Percentiles rank a stretch among this genome's conserved stretches.
Evolutionary conservation across 140 eudicot genomes (phyloP).

Genomic region (Erigeron philadelphicus): DNA sequence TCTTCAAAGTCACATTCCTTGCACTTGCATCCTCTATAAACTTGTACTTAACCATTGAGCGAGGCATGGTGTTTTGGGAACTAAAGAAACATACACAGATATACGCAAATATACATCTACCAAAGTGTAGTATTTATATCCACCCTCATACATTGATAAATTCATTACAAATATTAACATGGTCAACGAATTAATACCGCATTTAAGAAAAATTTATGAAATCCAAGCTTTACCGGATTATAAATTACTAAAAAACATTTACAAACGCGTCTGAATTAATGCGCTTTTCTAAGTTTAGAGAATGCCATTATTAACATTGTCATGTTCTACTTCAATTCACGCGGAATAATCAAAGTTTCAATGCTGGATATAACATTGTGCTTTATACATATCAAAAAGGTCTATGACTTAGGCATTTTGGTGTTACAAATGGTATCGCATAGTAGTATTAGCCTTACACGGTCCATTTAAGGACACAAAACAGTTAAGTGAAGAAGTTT

Average conservation of each 20-base stretch:
- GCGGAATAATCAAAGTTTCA: neutral
- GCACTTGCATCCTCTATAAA: conserved; percentile 27
- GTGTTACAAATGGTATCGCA: neutral
- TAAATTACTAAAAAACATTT: neutral
- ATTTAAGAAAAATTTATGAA: conserved; percentile 23
- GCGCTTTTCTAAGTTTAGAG: neutral
- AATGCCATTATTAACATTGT: neutral
- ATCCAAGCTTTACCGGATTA: conserved; percentile 9
- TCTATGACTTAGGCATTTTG: neutral
- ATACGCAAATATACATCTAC: conserved; percentile 5
- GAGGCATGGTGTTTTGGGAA: conserved; percentile 34
- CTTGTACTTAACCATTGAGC: conserved; percentile 36
- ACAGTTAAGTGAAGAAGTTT: neutral
- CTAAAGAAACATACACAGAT: neutral
- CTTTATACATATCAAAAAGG: conserved; percentile 2
- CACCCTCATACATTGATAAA: neutral
- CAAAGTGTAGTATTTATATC: neutral
- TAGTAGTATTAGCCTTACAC: too few species aligned
- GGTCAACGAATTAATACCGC: conserved; percentile 22
- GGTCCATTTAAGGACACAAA: neutral
- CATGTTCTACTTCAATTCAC: conserved; percentile 16
- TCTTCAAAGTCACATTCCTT: conserved; percentile 31
- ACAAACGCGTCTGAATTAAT: conserved; percentile 7
- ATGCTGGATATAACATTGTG: neutral
- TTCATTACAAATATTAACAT: conserved; percentile 8